A percentile compares a stretch with the other conserved stretches of the same genome.
phyloP scores from a whole-genome alignment of 2,329 filamentous ascomycete genomes.

The Dothideomycetes sp. region DNA sequence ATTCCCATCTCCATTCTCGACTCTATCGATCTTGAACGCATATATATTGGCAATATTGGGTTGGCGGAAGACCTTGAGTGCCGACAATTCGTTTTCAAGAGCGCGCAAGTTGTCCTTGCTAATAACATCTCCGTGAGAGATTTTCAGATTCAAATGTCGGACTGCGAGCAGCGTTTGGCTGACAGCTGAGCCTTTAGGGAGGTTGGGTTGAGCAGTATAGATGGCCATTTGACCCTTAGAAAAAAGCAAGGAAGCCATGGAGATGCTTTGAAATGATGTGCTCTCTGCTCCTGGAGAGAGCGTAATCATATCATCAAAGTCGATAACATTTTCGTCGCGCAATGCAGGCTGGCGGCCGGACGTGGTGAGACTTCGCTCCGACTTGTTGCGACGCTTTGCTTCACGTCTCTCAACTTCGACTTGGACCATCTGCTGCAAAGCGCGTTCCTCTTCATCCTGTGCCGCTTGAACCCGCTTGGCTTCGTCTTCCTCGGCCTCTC shows the following conservation, averaged over 20 bases:
- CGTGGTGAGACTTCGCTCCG: background rate
- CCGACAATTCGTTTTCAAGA: slow-evolving; percentile 67
- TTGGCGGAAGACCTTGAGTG: slow-evolving; percentile 65
- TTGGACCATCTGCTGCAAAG: slow-evolving; percentile 61
- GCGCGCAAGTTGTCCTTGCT: slow-evolving; percentile 63
- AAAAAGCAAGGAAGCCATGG: slow-evolving; percentile 4
- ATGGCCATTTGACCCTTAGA: slow-evolving; percentile 5
- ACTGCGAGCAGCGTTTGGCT: slow-evolving; percentile 6
- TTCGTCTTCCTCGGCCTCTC: slow-evolving; percentile 33
- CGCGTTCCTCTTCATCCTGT: slow-evolving; percentile 56
- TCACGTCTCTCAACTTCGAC: slow-evolving; percentile 64
- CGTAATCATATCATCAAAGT: slow-evolving; percentile 23
- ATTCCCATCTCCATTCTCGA: slow-evolving; percentile 2
- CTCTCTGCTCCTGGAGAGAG: slow-evolving; percentile 19
- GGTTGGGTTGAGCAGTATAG: slow-evolving; percentile 3
- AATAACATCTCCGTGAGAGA: slow-evolving; percentile 2
- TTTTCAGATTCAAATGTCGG: slow-evolving; percentile 5
- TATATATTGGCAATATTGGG: slow-evolving; percentile 69
- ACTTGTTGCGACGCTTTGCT: slow-evolving; percentile 7
- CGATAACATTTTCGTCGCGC: slow-evolving; percentile 4
- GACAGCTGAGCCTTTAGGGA: background rate
- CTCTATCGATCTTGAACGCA: slow-evolving; percentile 57
- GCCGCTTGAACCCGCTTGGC: slow-evolving; percentile 30
- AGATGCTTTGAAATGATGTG: slow-evolving; percentile 11
- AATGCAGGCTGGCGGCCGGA: background rate